Percentiles rank a stretch among this genome's conserved stretches.
Evolutionary conservation across 1,139 yeast species (phyloP).

Genomic region (Oligophagozyma castellii): DNA sequence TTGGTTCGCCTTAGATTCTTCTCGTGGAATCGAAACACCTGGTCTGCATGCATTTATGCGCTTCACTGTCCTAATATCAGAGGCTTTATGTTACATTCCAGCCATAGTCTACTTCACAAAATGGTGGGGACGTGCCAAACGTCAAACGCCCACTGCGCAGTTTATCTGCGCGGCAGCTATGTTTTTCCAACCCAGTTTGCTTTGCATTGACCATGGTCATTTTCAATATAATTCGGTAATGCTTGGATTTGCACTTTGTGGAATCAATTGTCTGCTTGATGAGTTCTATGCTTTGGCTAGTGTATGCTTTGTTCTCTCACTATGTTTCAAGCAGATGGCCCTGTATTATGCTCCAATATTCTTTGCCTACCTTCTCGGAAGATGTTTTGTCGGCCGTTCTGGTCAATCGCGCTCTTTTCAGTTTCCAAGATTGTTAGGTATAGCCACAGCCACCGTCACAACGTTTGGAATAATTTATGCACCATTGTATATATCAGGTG

Average conservation of each 20-base stretch:
- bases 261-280: conserved; percentile 52
- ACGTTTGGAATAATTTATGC: conserved; percentile 40
- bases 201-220: conserved; percentile 91
- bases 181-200: conserved; percentile 66
- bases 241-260: conserved; percentile 69
- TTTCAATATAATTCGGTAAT: conserved; percentile 90
- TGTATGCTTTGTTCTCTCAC: conserved; percentile 62
- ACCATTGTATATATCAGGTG: conserved; percentile 46
- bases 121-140: conserved; percentile 43
- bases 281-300: conserved; percentile 58
- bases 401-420: conserved; percentile 26
- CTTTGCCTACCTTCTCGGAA: conserved; percentile 43
- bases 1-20: conserved; percentile 65
- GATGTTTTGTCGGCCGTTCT: conserved; percentile 18
- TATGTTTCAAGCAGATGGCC: conserved; percentile 92
- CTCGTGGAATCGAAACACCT: conserved; percentile 50
- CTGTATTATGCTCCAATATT: conserved; percentile 84
- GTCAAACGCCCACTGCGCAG: conserved; percentile 55
- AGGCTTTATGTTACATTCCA: conserved; percentile 62
- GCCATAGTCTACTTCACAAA: conserved; percentile 58
- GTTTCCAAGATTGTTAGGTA: conserved; percentile 38
- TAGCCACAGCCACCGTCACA: conserved; percentile 48
- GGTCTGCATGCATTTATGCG: conserved; percentile 72
- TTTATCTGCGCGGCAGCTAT: conserved; percentile 62
- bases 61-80: conserved; percentile 61